Conservation (phyloP, 1,139 yeast species). For the Kodamaea ohmeri region DNA sequence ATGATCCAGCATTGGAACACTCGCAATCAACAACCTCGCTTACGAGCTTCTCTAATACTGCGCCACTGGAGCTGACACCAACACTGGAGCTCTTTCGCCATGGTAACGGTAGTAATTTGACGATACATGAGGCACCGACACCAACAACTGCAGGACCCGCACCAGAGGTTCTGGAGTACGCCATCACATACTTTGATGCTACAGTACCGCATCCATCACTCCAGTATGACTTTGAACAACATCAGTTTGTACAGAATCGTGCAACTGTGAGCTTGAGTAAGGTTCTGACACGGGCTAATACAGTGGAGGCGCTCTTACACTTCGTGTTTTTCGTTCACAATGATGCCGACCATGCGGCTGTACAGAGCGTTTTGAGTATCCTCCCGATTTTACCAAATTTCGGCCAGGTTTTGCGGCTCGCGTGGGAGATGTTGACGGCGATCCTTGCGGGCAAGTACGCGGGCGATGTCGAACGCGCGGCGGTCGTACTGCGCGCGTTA, state of each 20-base stretch:
- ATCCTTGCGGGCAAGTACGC: conserved; percentile 23
- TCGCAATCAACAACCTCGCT: conserved; percentile 7
- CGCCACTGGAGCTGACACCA: conserved; percentile 2
- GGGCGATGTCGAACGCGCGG: conserved; percentile 20
- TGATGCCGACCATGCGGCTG: conserved; percentile 28
- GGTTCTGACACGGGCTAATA: conserved; percentile 15
- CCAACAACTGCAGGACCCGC: conserved; percentile 4
- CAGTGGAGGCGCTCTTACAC: conserved; percentile 73
- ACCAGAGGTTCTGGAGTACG: conserved; percentile 13
- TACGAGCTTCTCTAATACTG: conserved; percentile 9
- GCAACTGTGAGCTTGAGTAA: conserved; percentile 15
- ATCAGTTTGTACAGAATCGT: conserved; percentile 23
- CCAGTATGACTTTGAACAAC: conserved; percentile 45
- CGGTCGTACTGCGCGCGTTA: conserved; percentile 18
- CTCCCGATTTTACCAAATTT: conserved; percentile 69
- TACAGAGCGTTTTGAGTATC: conserved; percentile 49
- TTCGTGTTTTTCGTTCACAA: conserved; percentile 52
- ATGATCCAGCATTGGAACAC: conserved; percentile 8
- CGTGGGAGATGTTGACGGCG: conserved; percentile 24
- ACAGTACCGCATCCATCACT: conserved; percentile 65
- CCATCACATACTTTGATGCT: conserved; percentile 29
- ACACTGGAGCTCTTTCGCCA: conserved; percentile 17
- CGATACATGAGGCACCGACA: conserved; percentile 15
- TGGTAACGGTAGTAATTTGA: conserved; percentile 17
- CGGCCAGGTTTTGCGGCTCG: conserved; percentile 45